Evolutionary conservation across 371 early-diverging fungal genomes (phyloP), one percentile per base, ranked within the genome.

Genomic region (Rhizoclosmatium hyalinum): DNA sequence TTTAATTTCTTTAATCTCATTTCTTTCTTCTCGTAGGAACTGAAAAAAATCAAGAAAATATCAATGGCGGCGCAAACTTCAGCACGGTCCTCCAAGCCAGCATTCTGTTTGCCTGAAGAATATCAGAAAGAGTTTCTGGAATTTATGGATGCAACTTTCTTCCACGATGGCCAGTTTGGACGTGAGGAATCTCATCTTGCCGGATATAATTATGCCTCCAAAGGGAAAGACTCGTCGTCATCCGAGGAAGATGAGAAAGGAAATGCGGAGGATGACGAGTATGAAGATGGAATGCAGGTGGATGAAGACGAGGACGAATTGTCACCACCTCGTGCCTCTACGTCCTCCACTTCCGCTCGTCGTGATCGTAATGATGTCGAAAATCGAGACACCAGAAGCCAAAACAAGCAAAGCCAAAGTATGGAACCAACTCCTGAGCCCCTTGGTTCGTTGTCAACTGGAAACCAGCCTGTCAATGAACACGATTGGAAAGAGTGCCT

Each of bases 151-250:
- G n/a, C 41, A 6, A 10, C n/a, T 5, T 65, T 65, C 41, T 45
- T 65, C 32, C 5, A 65, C 10, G 65, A 65, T 19, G 65, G 65
- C 19, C 14, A 5, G 8, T 65, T 65, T 43, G 65, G 65, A 5
- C 61, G 61, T 0, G 61, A 60, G 19, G 61, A 60, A 12, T 6
- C 61, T 14, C 61, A 60, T 41, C 19, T 60, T 6, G 32, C 32
- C 32, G 32, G 32, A 32, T 32, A 32, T 32, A 32, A 1, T 32
- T 32, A 32, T 32, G 32, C 32, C 32, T 32, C 32, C 32, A 32
- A 32, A 32, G 32, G 32, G 32, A 32, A 32, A 32, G 32, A 32
- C 32, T 32, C 32, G 32, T 32, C 32, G 32, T 32, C 32, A 32
- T 32, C 32, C 32, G 32, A 32, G 32, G 32, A 32, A 32, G 32